Evolutionary conservation across 176 grass and related monocot species (phyloP).

Genomic region (Lolium multiflorum): DNA sequence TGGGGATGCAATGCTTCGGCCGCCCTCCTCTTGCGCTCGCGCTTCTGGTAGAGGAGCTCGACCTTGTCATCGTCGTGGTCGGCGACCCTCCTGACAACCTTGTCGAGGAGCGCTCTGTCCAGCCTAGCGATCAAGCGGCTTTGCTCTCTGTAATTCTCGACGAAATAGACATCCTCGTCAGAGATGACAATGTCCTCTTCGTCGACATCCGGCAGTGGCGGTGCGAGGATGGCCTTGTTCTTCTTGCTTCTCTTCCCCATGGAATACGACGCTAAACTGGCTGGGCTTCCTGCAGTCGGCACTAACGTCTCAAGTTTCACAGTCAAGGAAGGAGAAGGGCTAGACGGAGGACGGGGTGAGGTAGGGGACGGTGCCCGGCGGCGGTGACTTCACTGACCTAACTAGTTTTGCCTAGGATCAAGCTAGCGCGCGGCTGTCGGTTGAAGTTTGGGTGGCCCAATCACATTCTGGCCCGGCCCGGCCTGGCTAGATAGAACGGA

Average conservation of each 20-base stretch:
- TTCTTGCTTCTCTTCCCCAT: constrained; percentile 64
- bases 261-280: not conserved
- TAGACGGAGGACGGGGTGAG: no score
- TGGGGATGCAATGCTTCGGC: constrained; percentile 29
- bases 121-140: constrained; percentile 40
- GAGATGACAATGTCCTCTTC: constrained; percentile 74
- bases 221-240: constrained; percentile 88
- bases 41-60: constrained; percentile 81
- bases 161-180: constrained; percentile 75
- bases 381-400: no score
- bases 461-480: no score
- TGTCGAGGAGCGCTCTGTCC: constrained; percentile 68
- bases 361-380: no score
- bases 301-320: no score
- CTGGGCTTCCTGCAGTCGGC: no score
- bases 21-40: constrained; percentile 61
- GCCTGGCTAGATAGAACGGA: no score
- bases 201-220: constrained; percentile 60
- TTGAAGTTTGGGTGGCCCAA: no score
- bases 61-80: constrained; percentile 70
- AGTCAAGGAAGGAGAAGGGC: no score
- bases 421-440: no score
- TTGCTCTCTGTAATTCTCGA: constrained; percentile 41
- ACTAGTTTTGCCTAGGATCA: no score
- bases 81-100: constrained; percentile 67